phyloP scores from a whole-genome alignment of 2,329 filamentous ascomycete genomes.

The Aspergillus sp. region DNA sequence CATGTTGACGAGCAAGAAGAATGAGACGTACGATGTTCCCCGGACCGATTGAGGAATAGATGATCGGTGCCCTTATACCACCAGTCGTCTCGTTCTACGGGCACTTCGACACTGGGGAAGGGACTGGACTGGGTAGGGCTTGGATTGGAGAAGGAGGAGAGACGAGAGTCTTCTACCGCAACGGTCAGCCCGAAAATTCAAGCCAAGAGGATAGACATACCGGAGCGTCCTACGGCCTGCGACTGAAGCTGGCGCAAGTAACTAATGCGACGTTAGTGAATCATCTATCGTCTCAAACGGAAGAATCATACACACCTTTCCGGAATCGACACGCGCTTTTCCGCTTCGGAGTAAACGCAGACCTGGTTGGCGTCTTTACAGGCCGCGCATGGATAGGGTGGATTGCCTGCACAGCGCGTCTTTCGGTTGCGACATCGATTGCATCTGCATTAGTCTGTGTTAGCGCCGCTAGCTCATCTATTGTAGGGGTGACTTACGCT shows the following conservation, averaged over 20 bases:
- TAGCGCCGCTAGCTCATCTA: neutral
- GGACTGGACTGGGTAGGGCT: conserved; percentile 16
- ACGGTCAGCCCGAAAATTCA: neutral
- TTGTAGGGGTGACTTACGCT: conserved; percentile 19
- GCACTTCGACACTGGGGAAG: conserved; percentile 18
- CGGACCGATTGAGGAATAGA: conserved; percentile 33
- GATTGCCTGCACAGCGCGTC: conserved; percentile 33
- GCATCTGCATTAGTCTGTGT: conserved; percentile 19
- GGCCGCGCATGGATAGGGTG: conserved; percentile 33
- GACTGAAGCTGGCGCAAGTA: conserved; percentile 33
- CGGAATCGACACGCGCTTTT: conserved; percentile 34
- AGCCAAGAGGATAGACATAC: conserved; percentile 3
- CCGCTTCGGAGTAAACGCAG: conserved; percentile 37
- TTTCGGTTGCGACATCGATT: conserved; percentile 37
- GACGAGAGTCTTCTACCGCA: neutral
- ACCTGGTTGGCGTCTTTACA: conserved; percentile 30
- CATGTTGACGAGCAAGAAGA: neutral
- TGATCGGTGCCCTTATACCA: conserved; percentile 39
- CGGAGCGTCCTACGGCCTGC: conserved; percentile 22
- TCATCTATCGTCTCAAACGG: neutral
- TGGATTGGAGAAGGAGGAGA: conserved; percentile 6
- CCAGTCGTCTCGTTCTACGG: conserved; percentile 36
- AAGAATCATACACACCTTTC: conserved; percentile 27
- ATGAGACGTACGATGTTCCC: conserved; percentile 30
- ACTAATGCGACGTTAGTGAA: conserved; percentile 13